Evolutionary conservation across 176 grass and related monocot species (phyloP), one percentile per base, ranked within the genome.

Genomic region (Avena eriantha): DNA sequence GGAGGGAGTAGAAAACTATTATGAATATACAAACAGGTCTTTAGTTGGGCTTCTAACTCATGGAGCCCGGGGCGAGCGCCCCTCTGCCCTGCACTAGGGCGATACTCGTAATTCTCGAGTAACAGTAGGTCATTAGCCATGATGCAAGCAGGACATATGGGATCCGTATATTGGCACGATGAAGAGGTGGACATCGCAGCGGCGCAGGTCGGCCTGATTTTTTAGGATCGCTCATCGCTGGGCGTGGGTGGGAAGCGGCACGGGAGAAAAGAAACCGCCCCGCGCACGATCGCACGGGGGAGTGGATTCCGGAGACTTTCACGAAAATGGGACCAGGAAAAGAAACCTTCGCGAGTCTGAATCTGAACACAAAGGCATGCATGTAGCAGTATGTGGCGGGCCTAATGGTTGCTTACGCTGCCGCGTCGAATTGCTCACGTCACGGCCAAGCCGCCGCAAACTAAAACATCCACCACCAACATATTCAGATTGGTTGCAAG

Each of bases 391-490:
- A 41, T 41, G 39, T 41, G 39, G 39, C 39, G 39, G 39, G 39
- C 6, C 6, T 41, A 41, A 8, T 58, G 77, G 10, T 13, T 70
- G 83, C 79, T 78, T 77, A 90, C 61, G 71, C 21, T 4, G 61
- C 14, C 15, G 39, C 39, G 7, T 60, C 83, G 71, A 70, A 41
- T 60, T 55, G 84, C 73, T 83, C 50, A 8, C 89, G 19, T 88
- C 89, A 91, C 22, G 7, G 4, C 14, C 13, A 26, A 14, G 46
- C 19, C 4, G 19, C 10, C 66, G 17, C 34, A 3, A 23, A 3
- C 45, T 29, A 60, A 49, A 3, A 51, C 79, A 77, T 54, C 59
- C 57, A 34, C 22, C 2, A 72, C 4, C 31, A 22, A 19, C 74
- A 78, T 11, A 26, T 69, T 2, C 2, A 8, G 35, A 56, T 34